Evolutionary conservation across 345 rosid species (phyloP), one percentile per base, ranked within the genome.

Genomic region (Eucalyptus marginata): DNA sequence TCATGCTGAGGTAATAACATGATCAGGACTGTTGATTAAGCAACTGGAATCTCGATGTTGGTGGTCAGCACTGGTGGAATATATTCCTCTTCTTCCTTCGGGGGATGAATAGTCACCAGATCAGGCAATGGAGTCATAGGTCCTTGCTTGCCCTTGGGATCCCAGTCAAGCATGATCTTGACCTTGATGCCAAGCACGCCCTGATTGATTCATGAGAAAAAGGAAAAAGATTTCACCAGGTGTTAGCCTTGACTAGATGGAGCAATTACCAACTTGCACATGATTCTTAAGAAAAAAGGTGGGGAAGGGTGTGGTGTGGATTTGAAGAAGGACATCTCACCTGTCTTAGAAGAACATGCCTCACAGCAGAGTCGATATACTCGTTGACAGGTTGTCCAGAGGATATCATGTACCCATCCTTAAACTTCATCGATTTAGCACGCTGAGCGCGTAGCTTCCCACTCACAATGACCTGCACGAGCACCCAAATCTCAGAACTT

Each of bases 361-460:
- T 92, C 18, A 94, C 93, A 10, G 94, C 94, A 56, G 95, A 91
- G 89, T 93, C 94, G 18, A 94, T 91, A 68, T 91, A 94, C 44
- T 91, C 93, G 10, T 92, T 93, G 18, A 92, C 92, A 9, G 94
- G 93, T n/a, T 91, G 93, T 47, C 95, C 94, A 76, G 95, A 92
- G 12, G 95, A 94, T 33, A 92, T 93, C 94, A 92, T 92, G 90
- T 92, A 93, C 16, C 94, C 94, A 88, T 94, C 95, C 91, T 93
- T 92, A 71, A 94, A 94, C 87, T 92, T 91, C 95, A 94, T 90
- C 7, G 93, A 91, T 89, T 94, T 91, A 16, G 93, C 93, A 86
- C 93, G 91, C 47, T 90, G 92, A 56, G 96, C 93, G 49, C 92
- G 88, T 5, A 93, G 92, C 92, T 94, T 94, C 52, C 94, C 94